Conservation (phyloP, 306 rosid species). For the Begonia fuchsioides region DNA sequence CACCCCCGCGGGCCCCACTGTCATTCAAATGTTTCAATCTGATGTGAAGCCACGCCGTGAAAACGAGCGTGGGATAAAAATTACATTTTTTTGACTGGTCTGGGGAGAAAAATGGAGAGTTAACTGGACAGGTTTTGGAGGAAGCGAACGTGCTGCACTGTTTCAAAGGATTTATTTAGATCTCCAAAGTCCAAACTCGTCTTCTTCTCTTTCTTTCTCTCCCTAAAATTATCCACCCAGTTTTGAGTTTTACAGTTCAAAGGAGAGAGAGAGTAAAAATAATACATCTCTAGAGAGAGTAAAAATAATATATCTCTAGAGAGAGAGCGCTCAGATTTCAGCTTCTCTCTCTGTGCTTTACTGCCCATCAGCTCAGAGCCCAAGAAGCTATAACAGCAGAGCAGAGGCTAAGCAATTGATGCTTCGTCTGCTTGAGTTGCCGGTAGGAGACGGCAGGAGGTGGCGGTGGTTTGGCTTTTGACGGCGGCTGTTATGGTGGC, state of each 20-base stretch:
- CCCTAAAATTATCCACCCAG: neutral
- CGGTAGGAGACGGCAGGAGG: neutral
- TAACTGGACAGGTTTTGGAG: neutral
- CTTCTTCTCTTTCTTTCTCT: neutral
- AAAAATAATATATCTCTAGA: neutral
- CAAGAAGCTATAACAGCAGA: neutral
- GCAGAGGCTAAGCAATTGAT: neutral
- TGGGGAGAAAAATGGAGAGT: neutral
- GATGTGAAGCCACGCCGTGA: neutral
- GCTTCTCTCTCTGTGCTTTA: neutral
- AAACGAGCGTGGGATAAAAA: neutral
- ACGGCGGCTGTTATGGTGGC: neutral
- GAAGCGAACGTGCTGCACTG: neutral
- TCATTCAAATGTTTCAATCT: neutral
- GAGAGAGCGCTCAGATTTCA: neutral
- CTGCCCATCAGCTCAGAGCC: neutral
- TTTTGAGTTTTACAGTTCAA: neutral
- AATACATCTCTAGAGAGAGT: neutral
- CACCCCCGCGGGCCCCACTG: neutral
- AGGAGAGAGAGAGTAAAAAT: slow-evolving; percentile 1
- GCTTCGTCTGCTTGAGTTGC: neutral
- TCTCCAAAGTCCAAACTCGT: neutral
- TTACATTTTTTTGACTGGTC: neutral
- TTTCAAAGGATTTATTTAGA: neutral
- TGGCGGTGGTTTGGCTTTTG: slow-evolving; percentile 1